These are phyloP conservation scores for Fusarium fujikuroi DNA, from an alignment of 2,329 filamentous ascomycete genomes.

Conservation along the genomic window DNA sequence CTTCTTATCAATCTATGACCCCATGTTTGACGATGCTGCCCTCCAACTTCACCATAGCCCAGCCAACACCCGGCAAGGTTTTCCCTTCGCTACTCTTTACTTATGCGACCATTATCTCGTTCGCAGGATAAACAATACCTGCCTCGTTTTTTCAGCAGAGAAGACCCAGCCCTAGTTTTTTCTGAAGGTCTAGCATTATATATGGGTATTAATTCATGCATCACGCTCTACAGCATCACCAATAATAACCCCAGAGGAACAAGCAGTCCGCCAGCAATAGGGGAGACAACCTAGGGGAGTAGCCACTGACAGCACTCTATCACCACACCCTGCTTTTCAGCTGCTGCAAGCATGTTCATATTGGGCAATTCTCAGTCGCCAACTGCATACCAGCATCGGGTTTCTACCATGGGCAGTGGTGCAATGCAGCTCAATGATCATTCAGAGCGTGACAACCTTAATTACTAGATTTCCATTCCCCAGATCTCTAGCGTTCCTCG, in stretches of 20 bases:
- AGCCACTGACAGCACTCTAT: not conserved
- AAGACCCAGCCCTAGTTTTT: not conserved
- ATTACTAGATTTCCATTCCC: not conserved
- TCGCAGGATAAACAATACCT: no score
- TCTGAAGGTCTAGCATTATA: no score
- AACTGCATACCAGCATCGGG: not conserved
- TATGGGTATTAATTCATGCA: not conserved
- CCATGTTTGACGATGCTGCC: not conserved
- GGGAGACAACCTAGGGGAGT: not conserved
- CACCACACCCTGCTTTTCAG: not conserved
- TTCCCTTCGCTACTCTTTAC: rapidly evolving
- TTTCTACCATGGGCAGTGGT: not conserved
- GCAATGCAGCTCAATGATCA: not conserved
- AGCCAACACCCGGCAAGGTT: not conserved
- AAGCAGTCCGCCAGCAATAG: not conserved
- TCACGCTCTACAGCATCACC: not conserved
- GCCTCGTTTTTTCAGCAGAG: not conserved
- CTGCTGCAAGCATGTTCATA: not conserved
- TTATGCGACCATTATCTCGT: not conserved
- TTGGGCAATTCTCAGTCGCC: not conserved
- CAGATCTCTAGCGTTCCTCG: not conserved
- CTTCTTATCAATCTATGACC: not conserved
- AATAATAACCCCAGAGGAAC: not conserved
- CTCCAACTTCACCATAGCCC: not conserved
- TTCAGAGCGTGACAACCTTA: not conserved